Base-by-base conservation (phyloP, 768 basidiomycete genomes). In the Hypholoma sublateritium region DNA sequence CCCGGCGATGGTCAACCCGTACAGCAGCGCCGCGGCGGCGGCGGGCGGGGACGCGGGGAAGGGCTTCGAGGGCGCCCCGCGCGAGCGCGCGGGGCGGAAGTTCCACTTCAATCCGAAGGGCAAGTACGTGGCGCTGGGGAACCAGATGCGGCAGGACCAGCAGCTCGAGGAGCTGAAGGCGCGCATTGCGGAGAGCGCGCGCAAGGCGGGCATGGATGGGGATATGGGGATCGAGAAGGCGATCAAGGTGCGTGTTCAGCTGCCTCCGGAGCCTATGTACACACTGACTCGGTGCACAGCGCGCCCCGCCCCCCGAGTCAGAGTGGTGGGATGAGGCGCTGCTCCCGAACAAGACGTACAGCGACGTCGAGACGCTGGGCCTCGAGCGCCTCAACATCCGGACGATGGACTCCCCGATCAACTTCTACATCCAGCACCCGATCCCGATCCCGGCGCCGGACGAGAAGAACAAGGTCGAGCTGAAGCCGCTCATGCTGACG, bases 271-370 rank as follows among this genome's bases (percentile, higher is more conserved):
- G 13, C 21, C 17, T 39, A 14, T 54, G 47, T 43, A n/a, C n/a
- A n/a, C n/a, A 44, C 12, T 55, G 12, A 35, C 19, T 46, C 41
- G 41, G 3, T n/a, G 42, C 56, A 39, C 63, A 95, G 89, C 81
- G 95, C 43, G 84, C 85, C 53, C 82, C 92, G 0, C 97, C 96
- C 6, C 96, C 96, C 0, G 87, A 84, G 4, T 83, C 88, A 4
- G 97, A 98, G 70, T 99, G 97, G 97, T 99, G 97, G 97, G 97
- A 99, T 72, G 87, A 83, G 19, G 82, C 91, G 0, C 75, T 98
- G 13, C 75, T 99, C 9, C 90, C 92, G 0, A 87, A 78, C 62
- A 88, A 89, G 73, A 80, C 75, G 4, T 98, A 98, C 70, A 82
- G 84, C 44, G 94, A 95, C 56, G 69, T 96, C 49, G 72, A 73